phyloP scores from a whole-genome alignment of 495 filamentous ascomycete genomes.

The Aspergillus hancockii region DNA sequence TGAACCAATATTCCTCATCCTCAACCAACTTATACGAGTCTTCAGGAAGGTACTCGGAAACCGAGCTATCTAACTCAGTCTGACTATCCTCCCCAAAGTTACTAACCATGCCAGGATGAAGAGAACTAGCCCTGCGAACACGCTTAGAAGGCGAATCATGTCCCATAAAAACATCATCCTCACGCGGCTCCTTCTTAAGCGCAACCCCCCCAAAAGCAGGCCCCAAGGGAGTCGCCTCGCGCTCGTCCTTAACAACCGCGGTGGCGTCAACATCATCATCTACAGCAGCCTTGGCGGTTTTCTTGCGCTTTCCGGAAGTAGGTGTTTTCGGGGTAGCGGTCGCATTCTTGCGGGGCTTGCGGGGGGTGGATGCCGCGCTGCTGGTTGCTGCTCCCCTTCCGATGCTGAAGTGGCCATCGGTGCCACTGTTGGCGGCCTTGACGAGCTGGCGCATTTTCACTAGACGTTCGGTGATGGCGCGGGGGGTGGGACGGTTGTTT shows the following conservation, averaged over 20 bases:
- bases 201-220: neutral
- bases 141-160: slow-evolving; percentile 12
- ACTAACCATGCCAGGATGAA: slow-evolving; percentile 14
- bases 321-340: neutral
- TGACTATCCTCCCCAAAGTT: slow-evolving; percentile 12
- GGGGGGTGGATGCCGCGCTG: slow-evolving; percentile 11
- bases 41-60: slow-evolving; percentile 23
- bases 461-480: slow-evolving; percentile 52
- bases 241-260: neutral
- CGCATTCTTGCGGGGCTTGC: slow-evolving; percentile 13
- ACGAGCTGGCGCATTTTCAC: slow-evolving; percentile 38
- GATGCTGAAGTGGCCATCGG: slow-evolving; percentile 21
- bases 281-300: neutral
- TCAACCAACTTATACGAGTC: slow-evolving; percentile 7
- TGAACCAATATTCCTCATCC: neutral
- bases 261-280: neutral
- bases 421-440: slow-evolving; percentile 13
- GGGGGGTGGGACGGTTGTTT: slow-evolving; percentile 39
- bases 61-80: slow-evolving; percentile 17
- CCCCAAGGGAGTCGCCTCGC: neutral
- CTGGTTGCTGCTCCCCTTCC: slow-evolving; percentile 11
- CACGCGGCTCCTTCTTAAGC: neutral
- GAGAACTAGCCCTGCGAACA: slow-evolving; percentile 12
- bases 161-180: neutral
- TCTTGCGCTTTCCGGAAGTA: slow-evolving; percentile 18